Evolutionary conservation across 345 rosid species (phyloP), one percentile per base, ranked within the genome.

Genomic region (Cardamine occulta): DNA sequence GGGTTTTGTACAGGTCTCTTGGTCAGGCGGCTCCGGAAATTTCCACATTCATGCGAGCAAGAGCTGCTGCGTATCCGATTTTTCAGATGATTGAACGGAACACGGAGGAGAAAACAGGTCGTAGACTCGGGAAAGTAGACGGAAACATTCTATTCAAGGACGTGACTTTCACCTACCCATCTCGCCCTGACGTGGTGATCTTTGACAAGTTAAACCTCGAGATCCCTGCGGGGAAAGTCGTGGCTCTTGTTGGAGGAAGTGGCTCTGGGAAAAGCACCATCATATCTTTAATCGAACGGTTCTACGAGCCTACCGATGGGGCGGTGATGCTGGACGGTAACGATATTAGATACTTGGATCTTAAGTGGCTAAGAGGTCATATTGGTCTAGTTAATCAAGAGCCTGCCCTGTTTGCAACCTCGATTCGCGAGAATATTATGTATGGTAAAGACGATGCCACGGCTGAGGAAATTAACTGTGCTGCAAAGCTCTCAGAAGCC

Each of bases 241-340:
- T 90, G 26, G 99, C 99, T 7, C 89, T 94, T 54, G 99, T 94
- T 6, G 99, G 99, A 17, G 96, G 93, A 79, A 94, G 98, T 53
- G 98, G 98, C 28, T 91, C 96, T 0, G 97, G 98, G n/a, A 94
- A 91, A 87, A 94, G 98, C 83, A 90, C 98, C 0, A 85, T 89
- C 5, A 59, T 94, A 60, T 94, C 98, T 34, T 76, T 94, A 74
- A 90, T 90, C n/a, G 97, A 91, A 64, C 84, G 97, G 44, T 94
- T 94, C 83, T 94, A 94, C 19, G 96, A 91, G 80, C 99, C 99
- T 21, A 64, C 73, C 10, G 80, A 85, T 0, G 97, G 99, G 24
- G 76, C 82, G 40, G 81, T 94, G 48, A 66, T 87, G 37, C 54
- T 91, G 13, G 99, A 94, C 78, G 88, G 96, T 60, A 74, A 81